These are phyloP conservation scores for Entomortierella parvispora DNA, from an alignment of 192 early-diverging fungal genomes.

Conservation along the genomic window DNA sequence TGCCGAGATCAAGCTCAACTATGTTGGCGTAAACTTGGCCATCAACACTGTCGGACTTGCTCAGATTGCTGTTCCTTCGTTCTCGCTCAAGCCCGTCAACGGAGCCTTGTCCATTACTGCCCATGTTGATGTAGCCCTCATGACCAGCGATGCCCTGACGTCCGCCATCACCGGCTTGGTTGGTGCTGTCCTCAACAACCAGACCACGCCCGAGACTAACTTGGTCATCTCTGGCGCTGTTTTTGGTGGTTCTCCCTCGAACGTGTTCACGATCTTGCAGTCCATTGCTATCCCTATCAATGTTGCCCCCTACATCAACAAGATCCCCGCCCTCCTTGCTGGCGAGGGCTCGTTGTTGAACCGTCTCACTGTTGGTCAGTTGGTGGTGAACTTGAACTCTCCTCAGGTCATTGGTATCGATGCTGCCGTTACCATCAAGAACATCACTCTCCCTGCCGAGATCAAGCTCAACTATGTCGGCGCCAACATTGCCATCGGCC, in stretches of 20 bases:
- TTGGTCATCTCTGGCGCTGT: conserved; percentile 7
- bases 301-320: conserved; percentile 3
- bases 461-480: conserved; percentile 47
- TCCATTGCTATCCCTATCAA: neutral
- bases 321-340: conserved; percentile 12
- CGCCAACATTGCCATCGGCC: conserved; percentile 21
- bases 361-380: conserved; percentile 13
- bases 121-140: neutral
- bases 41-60: neutral
- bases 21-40: conserved; percentile 3
- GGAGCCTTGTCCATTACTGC: conserved; percentile 1
- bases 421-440: conserved; percentile 30
- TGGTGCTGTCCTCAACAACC: neutral
- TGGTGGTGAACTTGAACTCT: conserved; percentile 36
- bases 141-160: neutral
- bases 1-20: conserved; percentile 10
- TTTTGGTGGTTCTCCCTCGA: conserved; percentile 6
- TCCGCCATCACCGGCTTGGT: conserved; percentile 1
- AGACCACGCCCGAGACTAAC: conserved; percentile 4
- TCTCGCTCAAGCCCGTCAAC: neutral
- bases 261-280: conserved; percentile 13
- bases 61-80: neutral
- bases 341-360: conserved; percentile 13
- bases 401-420: conserved; percentile 42
- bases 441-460: conserved; percentile 36